phyloP scores from a whole-genome alignment of 768 basidiomycete species.

The Russula olivacea region DNA sequence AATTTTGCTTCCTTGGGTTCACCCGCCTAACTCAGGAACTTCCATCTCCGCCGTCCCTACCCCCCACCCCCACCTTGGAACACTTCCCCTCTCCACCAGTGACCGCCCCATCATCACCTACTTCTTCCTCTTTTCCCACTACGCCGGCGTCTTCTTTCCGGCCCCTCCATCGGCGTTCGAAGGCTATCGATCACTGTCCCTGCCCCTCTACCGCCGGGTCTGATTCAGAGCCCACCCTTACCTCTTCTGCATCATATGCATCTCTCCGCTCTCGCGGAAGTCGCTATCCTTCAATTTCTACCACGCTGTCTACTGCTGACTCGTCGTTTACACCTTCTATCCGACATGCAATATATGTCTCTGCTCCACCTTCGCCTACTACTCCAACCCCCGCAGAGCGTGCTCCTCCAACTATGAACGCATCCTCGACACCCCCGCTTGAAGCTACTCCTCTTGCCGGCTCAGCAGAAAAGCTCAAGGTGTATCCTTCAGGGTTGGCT shows the following conservation, averaged over 20 bases:
- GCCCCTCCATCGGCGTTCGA: slow-evolving; percentile 21
- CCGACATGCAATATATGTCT: slow-evolving; percentile 20
- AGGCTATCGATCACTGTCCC: slow-evolving; percentile 11
- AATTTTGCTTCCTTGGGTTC: background rate
- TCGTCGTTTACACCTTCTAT: slow-evolving; percentile 9
- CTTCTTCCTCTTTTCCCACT: slow-evolving; percentile 20
- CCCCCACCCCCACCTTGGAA: slow-evolving; percentile 14
- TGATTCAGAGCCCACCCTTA: slow-evolving; percentile 20
- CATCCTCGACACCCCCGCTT: background rate
- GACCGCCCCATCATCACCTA: slow-evolving; percentile 21
- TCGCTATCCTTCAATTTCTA: slow-evolving; percentile 26
- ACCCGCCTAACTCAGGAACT: slow-evolving; percentile 8
- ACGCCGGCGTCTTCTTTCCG: slow-evolving; percentile 22
- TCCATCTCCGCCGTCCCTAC: slow-evolving; percentile 18
- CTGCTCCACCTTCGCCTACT: slow-evolving; percentile 11
- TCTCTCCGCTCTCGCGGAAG: slow-evolving; percentile 22
- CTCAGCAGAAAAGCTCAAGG: slow-evolving; percentile 13
- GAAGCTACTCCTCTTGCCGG: background rate
- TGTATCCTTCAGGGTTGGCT: slow-evolving; percentile 20
- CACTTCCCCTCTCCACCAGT: slow-evolving; percentile 15
- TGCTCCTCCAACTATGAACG: background rate
- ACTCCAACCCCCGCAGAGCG: slow-evolving; percentile 18
- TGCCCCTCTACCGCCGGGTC: slow-evolving; percentile 2
- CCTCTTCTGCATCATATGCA: slow-evolving; percentile 24
- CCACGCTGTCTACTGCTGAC: slow-evolving; percentile 22